A percentile compares a stretch with the other conserved stretches of the same genome.
Evolutionary conservation across 768 basidiomycete genomes (phyloP).

Genomic region (Gloeostereum incarnatum): DNA sequence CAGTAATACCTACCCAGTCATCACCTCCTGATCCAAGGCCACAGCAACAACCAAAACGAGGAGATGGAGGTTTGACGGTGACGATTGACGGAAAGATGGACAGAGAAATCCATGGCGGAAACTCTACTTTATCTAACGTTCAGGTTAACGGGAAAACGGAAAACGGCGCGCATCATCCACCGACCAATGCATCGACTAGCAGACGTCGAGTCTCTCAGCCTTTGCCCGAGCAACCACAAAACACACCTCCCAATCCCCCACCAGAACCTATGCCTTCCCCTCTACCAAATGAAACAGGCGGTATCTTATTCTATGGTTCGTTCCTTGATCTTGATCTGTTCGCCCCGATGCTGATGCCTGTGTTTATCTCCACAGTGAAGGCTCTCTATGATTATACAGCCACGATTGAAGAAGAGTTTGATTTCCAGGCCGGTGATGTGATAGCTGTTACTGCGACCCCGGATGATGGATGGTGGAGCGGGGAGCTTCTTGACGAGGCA

Average conservation of each 20-base stretch:
- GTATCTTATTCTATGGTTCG: conserved; percentile 10
- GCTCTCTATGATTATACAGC: conserved; percentile 50
- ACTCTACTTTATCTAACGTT: too few species aligned
- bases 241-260: conserved; percentile 10
- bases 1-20: conserved; percentile 14
- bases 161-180: conserved; percentile 25
- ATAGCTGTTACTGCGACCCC: conserved; percentile 58
- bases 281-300: conserved; percentile 14
- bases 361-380: conserved; percentile 25
- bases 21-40: conserved; percentile 27
- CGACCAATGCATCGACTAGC: conserved; percentile 1
- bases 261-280: conserved; percentile 8
- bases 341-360: background rate
- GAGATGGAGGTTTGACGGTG: too few species aligned
- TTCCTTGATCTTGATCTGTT: background rate
- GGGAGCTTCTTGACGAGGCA: conserved; percentile 35
- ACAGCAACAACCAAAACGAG: conserved; percentile 26
- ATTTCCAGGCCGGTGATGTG: conserved; percentile 60
- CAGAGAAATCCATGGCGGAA: too few species aligned
- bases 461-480: conserved; percentile 66
- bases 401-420: conserved; percentile 51
- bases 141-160: too few species aligned
- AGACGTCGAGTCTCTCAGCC: conserved; percentile 7
- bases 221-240: conserved; percentile 11
- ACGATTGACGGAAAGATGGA: too few species aligned